phyloP scores from a whole-genome alignment of 345 rosid species.

The Nephelium lappaceum region DNA sequence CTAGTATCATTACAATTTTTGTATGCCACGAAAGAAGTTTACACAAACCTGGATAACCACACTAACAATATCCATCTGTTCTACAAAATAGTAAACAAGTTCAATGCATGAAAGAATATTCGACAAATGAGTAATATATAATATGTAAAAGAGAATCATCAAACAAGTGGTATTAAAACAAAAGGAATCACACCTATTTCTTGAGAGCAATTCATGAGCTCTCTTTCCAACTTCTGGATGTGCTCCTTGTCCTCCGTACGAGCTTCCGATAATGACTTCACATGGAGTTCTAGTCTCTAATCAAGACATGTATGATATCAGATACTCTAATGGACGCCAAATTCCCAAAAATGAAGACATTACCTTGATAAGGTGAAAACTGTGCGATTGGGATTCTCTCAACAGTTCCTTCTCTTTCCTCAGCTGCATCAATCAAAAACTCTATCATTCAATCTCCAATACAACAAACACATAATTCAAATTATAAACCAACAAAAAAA shows the following conservation, averaged over 20 bases:
- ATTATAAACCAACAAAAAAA: neutral
- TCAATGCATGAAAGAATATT: neutral
- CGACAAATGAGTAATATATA: neutral
- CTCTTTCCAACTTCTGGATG: slow-evolving; percentile 66
- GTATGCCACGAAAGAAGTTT: neutral
- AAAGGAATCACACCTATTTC: slow-evolving; percentile 68
- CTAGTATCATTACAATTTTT: neutral
- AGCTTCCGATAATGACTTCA: slow-evolving; percentile 63
- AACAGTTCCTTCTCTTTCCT: slow-evolving; percentile 72
- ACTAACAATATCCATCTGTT: neutral
- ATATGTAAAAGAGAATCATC: neutral
- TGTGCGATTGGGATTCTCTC: slow-evolving; percentile 66
- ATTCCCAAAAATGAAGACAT: too few species aligned
- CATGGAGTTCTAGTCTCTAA: slow-evolving; percentile 69
- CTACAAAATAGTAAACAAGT: neutral
- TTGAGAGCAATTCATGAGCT: slow-evolving; percentile 70
- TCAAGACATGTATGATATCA: slow-evolving; percentile 20
- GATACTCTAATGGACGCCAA: too few species aligned
- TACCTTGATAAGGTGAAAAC: slow-evolving; percentile 80
- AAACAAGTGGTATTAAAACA: neutral
- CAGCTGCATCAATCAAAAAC: slow-evolving; percentile 49
- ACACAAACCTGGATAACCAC: neutral
- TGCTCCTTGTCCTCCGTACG: slow-evolving; percentile 54
- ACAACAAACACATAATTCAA: neutral
- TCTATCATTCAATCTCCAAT: neutral